phyloP scores from a whole-genome alignment of 2,329 filamentous ascomycete species.

The Penicillium sp. region DNA sequence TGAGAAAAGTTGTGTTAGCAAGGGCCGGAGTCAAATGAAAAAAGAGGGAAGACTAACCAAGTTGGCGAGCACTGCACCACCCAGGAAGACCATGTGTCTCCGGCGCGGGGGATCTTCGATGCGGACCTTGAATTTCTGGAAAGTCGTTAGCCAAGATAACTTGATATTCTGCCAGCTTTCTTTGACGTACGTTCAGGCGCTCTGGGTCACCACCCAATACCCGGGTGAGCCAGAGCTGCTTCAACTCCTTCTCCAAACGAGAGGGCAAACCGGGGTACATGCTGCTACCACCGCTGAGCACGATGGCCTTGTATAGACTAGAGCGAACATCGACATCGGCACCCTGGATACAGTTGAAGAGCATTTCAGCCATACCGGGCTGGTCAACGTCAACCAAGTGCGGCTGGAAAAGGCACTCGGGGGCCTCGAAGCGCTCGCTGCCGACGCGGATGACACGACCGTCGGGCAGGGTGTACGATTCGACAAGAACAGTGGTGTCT shows the following conservation, averaged over 20 bases:
- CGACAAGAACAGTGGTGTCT: constrained; percentile 94
- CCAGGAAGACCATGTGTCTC: constrained; percentile 99
- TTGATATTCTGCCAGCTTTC: no score
- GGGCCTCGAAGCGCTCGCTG: constrained; percentile 95
- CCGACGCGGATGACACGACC: constrained; percentile 94
- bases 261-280: constrained; percentile 98
- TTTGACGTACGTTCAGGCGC: constrained; percentile 64
- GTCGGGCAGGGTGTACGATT: constrained; percentile 95
- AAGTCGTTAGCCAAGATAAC: constrained; percentile 6
- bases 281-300: constrained; percentile 92
- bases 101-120: constrained; percentile 96
- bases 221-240: constrained; percentile 95
- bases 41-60: constrained; percentile 55
- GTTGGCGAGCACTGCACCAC: constrained; percentile 92
- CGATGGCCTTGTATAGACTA: constrained; percentile 94
- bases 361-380: constrained; percentile 90
- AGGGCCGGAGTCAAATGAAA: not conserved
- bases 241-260: constrained; percentile 94
- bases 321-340: constrained; percentile 93
- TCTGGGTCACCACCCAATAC: constrained; percentile 90
- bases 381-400: constrained; percentile 97
- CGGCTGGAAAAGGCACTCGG: constrained; percentile 97
- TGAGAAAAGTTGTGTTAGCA: constrained; percentile 26
- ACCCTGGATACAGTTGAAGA: constrained; percentile 97
- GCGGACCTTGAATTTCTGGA: constrained; percentile 94